Base-by-base conservation (phyloP, 495 filamentous ascomycete genomes). In the Apiosordaria backusii region DNA sequence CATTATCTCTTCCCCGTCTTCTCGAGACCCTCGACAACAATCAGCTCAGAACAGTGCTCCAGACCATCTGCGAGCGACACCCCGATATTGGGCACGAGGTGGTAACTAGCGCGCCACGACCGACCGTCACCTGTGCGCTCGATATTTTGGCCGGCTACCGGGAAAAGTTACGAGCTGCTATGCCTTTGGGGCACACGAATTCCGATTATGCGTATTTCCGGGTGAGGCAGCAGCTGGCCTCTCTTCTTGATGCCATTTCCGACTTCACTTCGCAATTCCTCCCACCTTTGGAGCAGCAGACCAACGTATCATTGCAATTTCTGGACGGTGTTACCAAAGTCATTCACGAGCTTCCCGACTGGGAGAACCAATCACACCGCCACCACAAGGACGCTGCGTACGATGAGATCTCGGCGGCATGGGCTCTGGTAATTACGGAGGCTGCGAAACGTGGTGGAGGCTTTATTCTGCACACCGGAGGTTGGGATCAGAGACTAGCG, bases 191-290 rank as follows among this genome's bases (percentile, higher is more conserved):
- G 70, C 88, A 91, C 58, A 83, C 87, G 45, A 88, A 86, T 64
- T 94, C 92, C 24, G 96, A 98, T 68, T 99, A 99, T 78, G 88
- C 92, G 23, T 98, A 96, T 74, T 96, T 97, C 76, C 88, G 95
- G 72, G 93, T 98, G 27, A 89, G 89, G 60, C 90, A 93, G 69
- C 86, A 89, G 50, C 84, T 99, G 2, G 79, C 85, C 26, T 87
- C 90, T 23, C 87, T 99, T 40, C 84, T 97, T 61, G 92, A 98
- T 66, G 92, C 95, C 57, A 82, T 99, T 62, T 88, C 87, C 71
- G 95, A 99, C 71, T 99, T 93, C 74, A 97, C 92, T 3, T 92
- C 92, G 10, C 92, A 97, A 75, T 99, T 95, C 71, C 87, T 99
- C 4, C 96, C 95, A 13, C 95, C 95, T 0, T 88, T 91, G 68